A percentile compares a stretch with the other conserved stretches of the same genome.
Conservation (phyloP, 306 rosid genomes). For the Corylus americana region DNA sequence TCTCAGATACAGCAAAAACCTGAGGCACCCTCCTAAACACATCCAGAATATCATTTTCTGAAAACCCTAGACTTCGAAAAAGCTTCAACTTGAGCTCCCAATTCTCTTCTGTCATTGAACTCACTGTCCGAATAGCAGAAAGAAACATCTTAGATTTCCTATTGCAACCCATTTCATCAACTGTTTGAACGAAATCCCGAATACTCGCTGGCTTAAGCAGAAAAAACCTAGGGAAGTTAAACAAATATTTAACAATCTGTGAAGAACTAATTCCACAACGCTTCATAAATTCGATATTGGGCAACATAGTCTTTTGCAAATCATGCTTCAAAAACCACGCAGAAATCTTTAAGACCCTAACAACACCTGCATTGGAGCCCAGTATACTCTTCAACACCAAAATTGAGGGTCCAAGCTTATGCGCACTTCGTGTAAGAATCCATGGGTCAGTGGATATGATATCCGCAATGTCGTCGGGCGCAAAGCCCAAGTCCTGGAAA, state of each 20-base stretch:
- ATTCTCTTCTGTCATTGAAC: slow-evolving; percentile 31
- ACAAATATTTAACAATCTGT: slow-evolving; percentile 16
- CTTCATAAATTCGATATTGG: slow-evolving; percentile 31
- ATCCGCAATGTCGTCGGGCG: slow-evolving; percentile 27
- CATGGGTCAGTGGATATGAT: slow-evolving; percentile 33
- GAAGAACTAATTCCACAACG: slow-evolving; percentile 27
- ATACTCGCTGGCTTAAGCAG: slow-evolving; percentile 28
- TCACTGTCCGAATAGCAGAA: slow-evolving; percentile 27
- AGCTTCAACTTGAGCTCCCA: slow-evolving; percentile 37
- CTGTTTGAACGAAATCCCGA: slow-evolving; percentile 26
- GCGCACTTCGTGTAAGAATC: slow-evolving; percentile 15
- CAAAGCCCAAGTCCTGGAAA: slow-evolving; percentile 36
- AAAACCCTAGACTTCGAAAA: slow-evolving; percentile 32
- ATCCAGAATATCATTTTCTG: slow-evolving; percentile 20
- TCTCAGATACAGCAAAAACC: slow-evolving; percentile 29
- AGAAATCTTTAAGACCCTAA: slow-evolving; percentile 26
- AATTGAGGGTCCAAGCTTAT: slow-evolving; percentile 25
- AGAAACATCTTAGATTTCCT: slow-evolving; percentile 35
- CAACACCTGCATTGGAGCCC: slow-evolving; percentile 26
- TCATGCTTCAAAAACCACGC: slow-evolving; percentile 27
- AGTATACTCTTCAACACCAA: slow-evolving; percentile 28
- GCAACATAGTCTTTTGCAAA: slow-evolving; percentile 35
- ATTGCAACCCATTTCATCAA: slow-evolving; percentile 37
- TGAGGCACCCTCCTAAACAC: slow-evolving; percentile 29
- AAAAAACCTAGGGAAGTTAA: slow-evolving; percentile 27